Evolutionary conservation across 2,329 filamentous ascomycete species (phyloP).

Genomic region (Aspergillus terreus): DNA sequence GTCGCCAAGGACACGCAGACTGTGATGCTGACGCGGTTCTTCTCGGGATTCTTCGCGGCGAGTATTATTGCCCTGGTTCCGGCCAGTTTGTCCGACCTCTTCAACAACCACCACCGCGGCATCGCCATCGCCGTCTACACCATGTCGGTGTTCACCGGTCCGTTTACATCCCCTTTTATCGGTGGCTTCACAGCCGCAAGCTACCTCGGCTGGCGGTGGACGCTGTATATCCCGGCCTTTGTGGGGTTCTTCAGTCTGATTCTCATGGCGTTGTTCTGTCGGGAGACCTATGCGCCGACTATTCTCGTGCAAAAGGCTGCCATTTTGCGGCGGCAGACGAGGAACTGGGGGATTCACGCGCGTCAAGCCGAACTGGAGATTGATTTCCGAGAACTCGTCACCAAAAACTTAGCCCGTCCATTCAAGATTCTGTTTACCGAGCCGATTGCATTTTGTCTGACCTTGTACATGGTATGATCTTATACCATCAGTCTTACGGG

Average conservation of each 20-base stretch:
- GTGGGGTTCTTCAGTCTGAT: slow-evolving; percentile 48
- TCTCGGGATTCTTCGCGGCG: slow-evolving; percentile 41
- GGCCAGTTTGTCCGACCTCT: slow-evolving; percentile 46
- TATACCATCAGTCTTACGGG: neutral
- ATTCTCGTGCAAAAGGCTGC: slow-evolving; percentile 16
- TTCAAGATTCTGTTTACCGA: slow-evolving; percentile 20
- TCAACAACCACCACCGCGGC: slow-evolving; percentile 40
- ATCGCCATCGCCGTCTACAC: slow-evolving; percentile 44
- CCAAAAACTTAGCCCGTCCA: slow-evolving; percentile 19
- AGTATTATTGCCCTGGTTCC: slow-evolving; percentile 39
- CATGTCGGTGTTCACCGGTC: slow-evolving; percentile 45
- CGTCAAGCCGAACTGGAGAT: slow-evolving; percentile 20
- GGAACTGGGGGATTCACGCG: slow-evolving; percentile 21
- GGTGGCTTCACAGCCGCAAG: slow-evolving; percentile 48
- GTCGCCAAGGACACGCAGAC: slow-evolving; percentile 36
- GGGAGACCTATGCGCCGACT: slow-evolving; percentile 51
- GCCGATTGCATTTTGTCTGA: slow-evolving; percentile 22
- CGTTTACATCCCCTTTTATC: slow-evolving; percentile 45
- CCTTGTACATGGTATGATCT: slow-evolving; percentile 17
- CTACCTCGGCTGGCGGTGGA: slow-evolving; percentile 48
- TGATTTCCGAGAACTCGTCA: slow-evolving; percentile 14
- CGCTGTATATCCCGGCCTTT: slow-evolving; percentile 46
- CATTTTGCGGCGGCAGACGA: slow-evolving; percentile 17
- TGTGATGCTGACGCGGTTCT: slow-evolving; percentile 41
- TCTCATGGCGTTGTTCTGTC: slow-evolving; percentile 36